These are phyloP conservation scores for Fusarium graminum DNA, from an alignment of 2,329 filamentous ascomycete species.

Conservation along the genomic window DNA sequence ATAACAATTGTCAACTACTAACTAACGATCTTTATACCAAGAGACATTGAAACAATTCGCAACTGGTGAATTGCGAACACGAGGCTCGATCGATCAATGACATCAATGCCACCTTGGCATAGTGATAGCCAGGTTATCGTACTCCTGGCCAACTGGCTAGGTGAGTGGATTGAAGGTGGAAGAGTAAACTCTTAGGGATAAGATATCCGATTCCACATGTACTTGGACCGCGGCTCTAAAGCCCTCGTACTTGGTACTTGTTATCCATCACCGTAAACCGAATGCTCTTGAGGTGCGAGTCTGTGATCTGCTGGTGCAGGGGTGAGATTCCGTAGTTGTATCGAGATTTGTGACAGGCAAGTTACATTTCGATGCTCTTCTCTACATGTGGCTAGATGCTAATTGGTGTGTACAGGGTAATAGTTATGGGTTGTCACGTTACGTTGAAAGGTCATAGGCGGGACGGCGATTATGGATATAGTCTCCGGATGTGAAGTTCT, in stretches of 20 bases:
- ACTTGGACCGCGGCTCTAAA: conserved; percentile 20
- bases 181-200: not conserved
- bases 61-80: conserved; percentile 8
- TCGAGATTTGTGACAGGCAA: not conserved
- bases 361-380: not conserved
- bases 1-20: not conserved
- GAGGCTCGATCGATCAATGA: conserved; percentile 25
- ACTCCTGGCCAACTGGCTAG: conserved; percentile 4
- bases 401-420: conserved; percentile 10
- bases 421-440: not conserved
- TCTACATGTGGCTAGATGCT: not conserved
- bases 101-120: conserved; percentile 33
- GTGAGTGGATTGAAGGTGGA: not conserved
- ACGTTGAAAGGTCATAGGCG: not conserved
- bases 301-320: not conserved
- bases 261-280: conserved; percentile 2
- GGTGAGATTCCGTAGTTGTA: not conserved
- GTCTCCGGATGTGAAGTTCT: not conserved
- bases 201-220: conserved; percentile 9
- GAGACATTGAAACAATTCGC: not conserved
- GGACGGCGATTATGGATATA: not conserved
- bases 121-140: not conserved
- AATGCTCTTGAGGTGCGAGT: not conserved
- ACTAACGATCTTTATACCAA: not conserved
- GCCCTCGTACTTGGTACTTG: conserved; percentile 19